Evolutionary conservation across 176 grass and related monocot genomes (phyloP).

Genomic region (Thinopyrum elongatum): DNA sequence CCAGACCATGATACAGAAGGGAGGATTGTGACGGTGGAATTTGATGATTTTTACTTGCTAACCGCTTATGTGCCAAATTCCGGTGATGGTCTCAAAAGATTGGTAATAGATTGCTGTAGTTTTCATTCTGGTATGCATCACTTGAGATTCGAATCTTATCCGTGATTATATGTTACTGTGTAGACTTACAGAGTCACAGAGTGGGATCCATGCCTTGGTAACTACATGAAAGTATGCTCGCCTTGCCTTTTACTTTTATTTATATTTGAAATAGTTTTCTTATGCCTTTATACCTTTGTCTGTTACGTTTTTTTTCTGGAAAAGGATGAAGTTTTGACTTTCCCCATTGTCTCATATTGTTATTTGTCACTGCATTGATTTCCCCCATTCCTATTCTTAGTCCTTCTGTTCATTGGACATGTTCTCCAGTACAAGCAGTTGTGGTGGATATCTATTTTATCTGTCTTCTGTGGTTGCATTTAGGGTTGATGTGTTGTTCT

Average conservation of each 20-base stretch:
- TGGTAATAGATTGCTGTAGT: conserved; percentile 28
- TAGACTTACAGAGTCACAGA: conserved; percentile 60
- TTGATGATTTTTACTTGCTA: conserved; percentile 69
- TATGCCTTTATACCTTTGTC: background rate
- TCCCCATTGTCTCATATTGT: background rate
- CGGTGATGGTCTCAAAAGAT: conserved; percentile 74
- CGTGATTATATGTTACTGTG: conserved; percentile 17
- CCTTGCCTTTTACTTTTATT: background rate
- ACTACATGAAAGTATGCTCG: conserved; percentile 74
- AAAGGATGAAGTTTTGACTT: background rate
- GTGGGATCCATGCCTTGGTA: conserved; percentile 67
- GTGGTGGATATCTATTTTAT: background rate
- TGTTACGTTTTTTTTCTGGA: conserved; percentile 6
- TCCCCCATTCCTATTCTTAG: background rate
- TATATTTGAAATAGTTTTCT: conserved; percentile 1
- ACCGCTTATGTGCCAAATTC: conserved; percentile 77
- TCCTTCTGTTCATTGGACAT: background rate
- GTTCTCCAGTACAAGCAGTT: background rate
- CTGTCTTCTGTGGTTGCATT: conserved; percentile 20
- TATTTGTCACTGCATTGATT: background rate
- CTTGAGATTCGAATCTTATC: conserved; percentile 15
- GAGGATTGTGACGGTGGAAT: conserved; percentile 69
- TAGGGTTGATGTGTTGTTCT: background rate
- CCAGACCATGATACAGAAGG: conserved; percentile 80
- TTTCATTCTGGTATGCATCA: background rate